Evolutionary conservation across 1,139 yeast species (phyloP).

Genomic region (Geotrichum phurueaensis): DNA sequence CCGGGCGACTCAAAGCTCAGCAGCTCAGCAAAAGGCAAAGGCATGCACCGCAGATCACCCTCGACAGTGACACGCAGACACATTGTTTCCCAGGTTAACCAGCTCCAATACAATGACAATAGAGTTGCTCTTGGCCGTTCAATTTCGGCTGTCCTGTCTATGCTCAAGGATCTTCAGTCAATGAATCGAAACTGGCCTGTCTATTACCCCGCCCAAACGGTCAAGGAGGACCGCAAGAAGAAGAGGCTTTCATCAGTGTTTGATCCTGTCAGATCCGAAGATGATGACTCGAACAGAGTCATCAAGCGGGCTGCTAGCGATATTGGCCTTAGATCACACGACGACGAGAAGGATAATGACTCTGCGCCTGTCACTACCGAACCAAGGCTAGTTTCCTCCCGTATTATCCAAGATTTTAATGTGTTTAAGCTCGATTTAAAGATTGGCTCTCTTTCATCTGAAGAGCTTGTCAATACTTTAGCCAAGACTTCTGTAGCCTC

Average conservation of each 20-base stretch:
- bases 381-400: slow-evolving; percentile 23
- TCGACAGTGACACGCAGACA: slow-evolving; percentile 29
- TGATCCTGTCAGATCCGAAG: slow-evolving; percentile 19
- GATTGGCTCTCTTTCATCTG: slow-evolving; percentile 46
- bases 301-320: slow-evolving; percentile 14
- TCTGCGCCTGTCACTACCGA: slow-evolving; percentile 8
- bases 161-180: slow-evolving; percentile 48
- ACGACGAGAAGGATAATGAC: slow-evolving; percentile 11
- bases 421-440: slow-evolving; percentile 61
- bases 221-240: slow-evolving; percentile 7
- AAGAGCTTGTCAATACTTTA: slow-evolving; percentile 46
- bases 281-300: slow-evolving; percentile 17
- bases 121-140: slow-evolving; percentile 56
- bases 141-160: slow-evolving; percentile 50
- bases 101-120: slow-evolving; percentile 64
- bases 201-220: slow-evolving; percentile 47
- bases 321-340: slow-evolving; percentile 7
- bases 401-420: slow-evolving; percentile 41
- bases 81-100: slow-evolving; percentile 47
- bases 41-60: slow-evolving; percentile 24
- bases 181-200: slow-evolving; percentile 59
- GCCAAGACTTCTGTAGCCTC: slow-evolving; percentile 63
- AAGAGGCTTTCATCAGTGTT: slow-evolving; percentile 7
- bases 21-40: slow-evolving; percentile 5
- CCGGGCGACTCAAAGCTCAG: slow-evolving; percentile 12